Evolutionary conservation across 2,329 filamentous ascomycete species (phyloP), one percentile per base, ranked within the genome.

Genomic region (Aspergillus bombycis): DNA sequence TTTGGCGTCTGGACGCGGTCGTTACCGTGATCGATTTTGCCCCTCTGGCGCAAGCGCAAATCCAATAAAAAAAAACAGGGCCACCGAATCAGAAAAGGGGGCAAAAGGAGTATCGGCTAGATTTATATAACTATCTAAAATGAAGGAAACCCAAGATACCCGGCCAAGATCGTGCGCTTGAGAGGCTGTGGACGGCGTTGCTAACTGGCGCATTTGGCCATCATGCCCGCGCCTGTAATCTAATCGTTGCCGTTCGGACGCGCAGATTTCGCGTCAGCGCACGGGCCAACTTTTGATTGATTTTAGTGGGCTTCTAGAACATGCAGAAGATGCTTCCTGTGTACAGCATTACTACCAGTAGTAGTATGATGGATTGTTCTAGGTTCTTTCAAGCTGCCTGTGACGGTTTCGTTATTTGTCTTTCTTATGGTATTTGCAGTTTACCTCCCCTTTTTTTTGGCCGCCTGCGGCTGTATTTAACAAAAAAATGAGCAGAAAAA

Each of bases 261-360:
- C 74, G 74, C 72, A 73, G 68, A 67, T 70, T 73, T 74, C 74
- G 74, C 71, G 74, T 77, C 65, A 12, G 63, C 19, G 74, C 74
- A 77, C 74, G 64, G 74, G 69, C 74, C 74, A 75, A 1, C 30
- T 67, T 64, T 74, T 70, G 60, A 76, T 74, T 65, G 67, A 54
- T 62, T 65, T 43, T 45, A 32, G 21, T 38, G n/a, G 28, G 48
- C 48, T 32, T 32, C 48, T 32, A 52, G 48, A 52, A 32, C 48
- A 52, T 32, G 45, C 7, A 48, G 21, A 41, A 41, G 16, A 41
- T 41, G 19, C 38, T 19, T n/a, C n/a, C n/a, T n/a, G n/a, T n/a
- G n/a, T 19, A 41, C 38, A 41, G 7, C 38, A 19, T 41, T 41
- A n/a, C n/a, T n/a, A n/a, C n/a, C n/a, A n/a, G n/a, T n/a, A n/a